Evolutionary conservation across 1,284 basidiomycete species (phyloP).

Genomic region (Agroathelia rolfsii): DNA sequence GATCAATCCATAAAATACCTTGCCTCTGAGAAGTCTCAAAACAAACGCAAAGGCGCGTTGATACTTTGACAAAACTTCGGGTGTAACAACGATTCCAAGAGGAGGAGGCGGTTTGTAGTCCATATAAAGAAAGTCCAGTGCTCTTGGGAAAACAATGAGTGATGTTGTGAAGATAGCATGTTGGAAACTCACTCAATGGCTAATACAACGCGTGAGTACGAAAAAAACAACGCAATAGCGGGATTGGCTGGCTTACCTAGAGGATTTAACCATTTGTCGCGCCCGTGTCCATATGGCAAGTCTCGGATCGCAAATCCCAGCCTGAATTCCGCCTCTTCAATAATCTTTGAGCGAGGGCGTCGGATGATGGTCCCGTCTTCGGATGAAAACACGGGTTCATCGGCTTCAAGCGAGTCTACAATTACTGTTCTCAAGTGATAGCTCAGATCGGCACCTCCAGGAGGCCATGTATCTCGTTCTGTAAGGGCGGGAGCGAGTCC

Average conservation of each 20-base stretch:
- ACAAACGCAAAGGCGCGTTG: conserved; percentile 74
- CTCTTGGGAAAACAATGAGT: conserved; percentile 33
- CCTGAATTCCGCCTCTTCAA: conserved; percentile 63
- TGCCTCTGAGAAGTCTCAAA: conserved; percentile 68
- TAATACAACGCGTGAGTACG: conserved; percentile 17
- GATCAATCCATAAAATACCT: conserved; percentile 10
- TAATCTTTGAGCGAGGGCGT: no score
- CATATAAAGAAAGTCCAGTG: conserved; percentile 81
- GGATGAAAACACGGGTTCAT: no score
- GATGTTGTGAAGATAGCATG: not conserved
- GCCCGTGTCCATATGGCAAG: conserved; percentile 49
- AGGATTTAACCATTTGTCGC: conserved; percentile 72
- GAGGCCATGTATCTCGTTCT: conserved; percentile 71
- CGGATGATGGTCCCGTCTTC: conserved; percentile 24
- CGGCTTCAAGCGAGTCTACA: conserved; percentile 56
- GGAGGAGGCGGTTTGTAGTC: conserved; percentile 75
- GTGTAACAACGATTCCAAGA: conserved; percentile 60
- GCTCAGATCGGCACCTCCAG: conserved; percentile 73
- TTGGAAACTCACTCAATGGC: conserved; percentile 52
- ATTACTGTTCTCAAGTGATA: conserved; percentile 74
- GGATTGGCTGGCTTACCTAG: conserved; percentile 61
- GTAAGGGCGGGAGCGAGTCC: conserved; percentile 66
- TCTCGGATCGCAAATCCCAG: conserved; percentile 77
- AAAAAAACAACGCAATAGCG: no score
- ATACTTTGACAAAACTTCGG: conserved; percentile 67